Percentiles rank a stretch among this genome's conserved stretches.
Evolutionary conservation across 1,284 basidiomycete genomes (phyloP).

Genomic region (Ceratobasidium papillatum): DNA sequence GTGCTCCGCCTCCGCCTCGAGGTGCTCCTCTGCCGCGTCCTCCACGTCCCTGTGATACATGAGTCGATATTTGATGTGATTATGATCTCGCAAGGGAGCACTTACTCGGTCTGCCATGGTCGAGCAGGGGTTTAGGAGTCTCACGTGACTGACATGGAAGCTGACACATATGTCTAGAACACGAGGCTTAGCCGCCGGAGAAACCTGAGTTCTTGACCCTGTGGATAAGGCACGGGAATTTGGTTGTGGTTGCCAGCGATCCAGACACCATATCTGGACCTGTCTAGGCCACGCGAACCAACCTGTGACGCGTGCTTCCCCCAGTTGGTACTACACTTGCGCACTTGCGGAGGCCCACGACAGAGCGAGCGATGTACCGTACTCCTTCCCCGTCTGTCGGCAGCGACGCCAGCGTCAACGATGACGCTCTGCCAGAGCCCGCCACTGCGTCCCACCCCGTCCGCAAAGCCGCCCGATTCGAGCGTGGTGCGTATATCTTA

Average conservation of each 20-base stretch:
- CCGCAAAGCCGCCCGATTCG: constrained; percentile 19
- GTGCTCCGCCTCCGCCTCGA: constrained; percentile 23
- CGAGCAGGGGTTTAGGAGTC: background rate
- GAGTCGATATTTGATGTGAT: background rate
- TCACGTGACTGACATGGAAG: constrained; percentile 22
- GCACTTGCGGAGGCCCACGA: background rate
- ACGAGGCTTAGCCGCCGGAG: background rate
- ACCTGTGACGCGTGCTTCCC: background rate
- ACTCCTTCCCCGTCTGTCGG: constrained; percentile 8
- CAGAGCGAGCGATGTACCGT: constrained; percentile 9
- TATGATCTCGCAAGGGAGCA: too few species aligned
- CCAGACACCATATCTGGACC: background rate
- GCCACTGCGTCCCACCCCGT: background rate
- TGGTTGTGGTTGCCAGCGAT: background rate
- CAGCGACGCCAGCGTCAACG: background rate
- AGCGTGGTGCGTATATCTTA: background rate
- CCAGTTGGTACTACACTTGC: background rate
- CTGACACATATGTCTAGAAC: too few species aligned
- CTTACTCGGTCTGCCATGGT: constrained; percentile 36
- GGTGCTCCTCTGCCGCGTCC: constrained; percentile 44
- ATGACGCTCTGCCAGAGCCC: constrained; percentile 8
- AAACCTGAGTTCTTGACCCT: background rate
- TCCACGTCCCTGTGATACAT: constrained; percentile 8
- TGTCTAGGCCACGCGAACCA: background rate
- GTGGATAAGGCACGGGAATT: background rate